A percentile compares a stretch with the other conserved stretches of the same genome.
Evolutionary conservation across 331 rosid species (phyloP).

Genomic region (Stylosanthes scabra): DNA sequence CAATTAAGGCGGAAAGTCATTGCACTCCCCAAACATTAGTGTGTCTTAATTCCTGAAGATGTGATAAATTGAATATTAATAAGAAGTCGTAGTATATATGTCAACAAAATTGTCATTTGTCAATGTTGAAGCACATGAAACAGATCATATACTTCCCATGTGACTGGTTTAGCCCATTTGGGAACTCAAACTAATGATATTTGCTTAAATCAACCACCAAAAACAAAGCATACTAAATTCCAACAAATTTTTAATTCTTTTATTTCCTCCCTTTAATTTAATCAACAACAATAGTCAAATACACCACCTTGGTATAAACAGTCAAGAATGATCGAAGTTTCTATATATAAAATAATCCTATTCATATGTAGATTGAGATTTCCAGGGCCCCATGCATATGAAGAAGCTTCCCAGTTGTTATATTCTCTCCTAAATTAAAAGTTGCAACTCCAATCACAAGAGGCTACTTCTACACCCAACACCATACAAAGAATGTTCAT

Average conservation of each 20-base stretch:
- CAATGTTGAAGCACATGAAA: neutral
- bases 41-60: neutral
- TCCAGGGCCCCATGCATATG: neutral
- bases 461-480: slow-evolving; percentile 14
- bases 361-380: slow-evolving; percentile 1
- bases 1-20: slow-evolving; percentile 16
- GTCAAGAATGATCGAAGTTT: slow-evolving; percentile 9
- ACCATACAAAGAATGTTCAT: slow-evolving; percentile 35
- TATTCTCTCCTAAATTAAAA: neutral
- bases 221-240: neutral
- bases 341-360: neutral
- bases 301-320: slow-evolving; percentile 3
- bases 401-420: slow-evolving; percentile 8
- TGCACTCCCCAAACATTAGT: neutral
- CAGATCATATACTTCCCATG: slow-evolving; percentile 8
- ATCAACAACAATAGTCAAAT: neutral
- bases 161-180: slow-evolving; percentile 2
- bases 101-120: neutral
- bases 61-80: neutral
- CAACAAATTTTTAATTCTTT: neutral
- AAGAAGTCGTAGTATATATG: neutral
- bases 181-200: neutral
- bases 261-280: neutral
- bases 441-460: slow-evolving; percentile 11
- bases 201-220: neutral